A percentile compares a stretch with the other conserved stretches of the same genome.
phyloP scores from a whole-genome alignment of 2,329 filamentous ascomycete genomes.

The Paracoccidioides brasiliensis region DNA sequence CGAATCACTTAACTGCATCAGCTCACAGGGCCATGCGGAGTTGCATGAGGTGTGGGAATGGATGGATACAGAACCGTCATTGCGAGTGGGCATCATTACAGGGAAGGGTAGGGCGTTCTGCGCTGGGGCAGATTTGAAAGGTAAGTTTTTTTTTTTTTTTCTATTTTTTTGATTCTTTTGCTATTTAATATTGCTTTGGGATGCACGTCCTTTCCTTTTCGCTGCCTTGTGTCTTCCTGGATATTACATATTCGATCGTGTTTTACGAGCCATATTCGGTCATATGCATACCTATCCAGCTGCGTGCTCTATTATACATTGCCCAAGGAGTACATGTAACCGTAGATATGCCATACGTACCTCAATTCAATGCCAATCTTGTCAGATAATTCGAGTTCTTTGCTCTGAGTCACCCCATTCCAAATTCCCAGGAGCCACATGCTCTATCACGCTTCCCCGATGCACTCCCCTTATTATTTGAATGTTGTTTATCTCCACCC shows the following conservation, averaged over 20 bases:
- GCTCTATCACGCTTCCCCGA: background rate
- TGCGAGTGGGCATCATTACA: conserved; percentile 31
- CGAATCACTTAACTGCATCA: conserved; percentile 34
- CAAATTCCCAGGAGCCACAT: background rate
- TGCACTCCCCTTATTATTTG: background rate
- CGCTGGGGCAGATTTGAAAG: conserved; percentile 34
- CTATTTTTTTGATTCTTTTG: background rate
- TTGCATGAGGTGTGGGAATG: conserved; percentile 33
- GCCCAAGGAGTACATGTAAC: too few relatives aligned
- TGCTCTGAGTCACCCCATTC: too few relatives aligned
- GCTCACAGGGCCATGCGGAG: conserved; percentile 28
- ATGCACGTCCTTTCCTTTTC: too few relatives aligned
- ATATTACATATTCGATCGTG: too few relatives aligned
- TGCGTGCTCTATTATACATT: too few relatives aligned
- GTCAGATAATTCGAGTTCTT: too few relatives aligned
- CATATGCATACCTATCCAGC: too few relatives aligned
- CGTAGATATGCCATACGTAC: too few relatives aligned
- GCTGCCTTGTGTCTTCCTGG: too few relatives aligned
- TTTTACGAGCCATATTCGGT: too few relatives aligned
- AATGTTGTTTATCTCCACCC: background rate
- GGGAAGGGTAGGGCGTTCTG: conserved; percentile 33
- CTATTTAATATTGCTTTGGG: background rate
- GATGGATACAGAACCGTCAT: conserved; percentile 31
- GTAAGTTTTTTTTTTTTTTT: conserved; percentile 10
- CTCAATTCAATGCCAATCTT: too few relatives aligned